Evolutionary conservation across 495 filamentous ascomycete species (phyloP).

Genomic region (Clavariopsis aquatica): DNA sequence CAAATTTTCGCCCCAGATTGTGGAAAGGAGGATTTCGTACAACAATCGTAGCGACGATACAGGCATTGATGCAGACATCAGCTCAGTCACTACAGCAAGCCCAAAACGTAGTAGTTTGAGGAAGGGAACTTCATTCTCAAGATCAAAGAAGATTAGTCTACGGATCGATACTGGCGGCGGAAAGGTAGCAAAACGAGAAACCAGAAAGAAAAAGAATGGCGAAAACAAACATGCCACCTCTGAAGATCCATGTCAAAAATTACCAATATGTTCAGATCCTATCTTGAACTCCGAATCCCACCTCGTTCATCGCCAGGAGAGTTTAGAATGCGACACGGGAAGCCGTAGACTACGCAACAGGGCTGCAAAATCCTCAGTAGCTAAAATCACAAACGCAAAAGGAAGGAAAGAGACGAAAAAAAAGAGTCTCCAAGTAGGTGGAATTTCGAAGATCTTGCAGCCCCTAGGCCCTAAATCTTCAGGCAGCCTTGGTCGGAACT

Average conservation of each 20-base stretch:
- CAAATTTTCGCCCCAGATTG: slow-evolving; percentile 17
- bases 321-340: slow-evolving; percentile 11
- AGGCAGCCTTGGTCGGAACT: too few relatives aligned
- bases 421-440: neutral
- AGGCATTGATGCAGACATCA: slow-evolving; percentile 14
- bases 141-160: neutral
- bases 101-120: slow-evolving; percentile 20
- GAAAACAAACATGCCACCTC: neutral
- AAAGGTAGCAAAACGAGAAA: neutral
- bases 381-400: neutral
- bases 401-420: neutral
- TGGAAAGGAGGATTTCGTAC: slow-evolving; percentile 22
- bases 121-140: neutral
- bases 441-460: neutral
- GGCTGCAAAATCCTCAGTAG: neutral
- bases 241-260: neutral
- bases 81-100: slow-evolving; percentile 10
- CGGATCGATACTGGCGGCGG: neutral
- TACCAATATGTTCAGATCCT: neutral
- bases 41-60: slow-evolving; percentile 14
- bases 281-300: neutral
- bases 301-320: slow-evolving; percentile 4
- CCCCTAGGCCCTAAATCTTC: neutral
- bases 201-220: neutral
- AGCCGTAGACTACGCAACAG: neutral